Evolutionary conservation across 208 protist species (phyloP).

Genomic region (Endotrypanum monterogeii): DNA sequence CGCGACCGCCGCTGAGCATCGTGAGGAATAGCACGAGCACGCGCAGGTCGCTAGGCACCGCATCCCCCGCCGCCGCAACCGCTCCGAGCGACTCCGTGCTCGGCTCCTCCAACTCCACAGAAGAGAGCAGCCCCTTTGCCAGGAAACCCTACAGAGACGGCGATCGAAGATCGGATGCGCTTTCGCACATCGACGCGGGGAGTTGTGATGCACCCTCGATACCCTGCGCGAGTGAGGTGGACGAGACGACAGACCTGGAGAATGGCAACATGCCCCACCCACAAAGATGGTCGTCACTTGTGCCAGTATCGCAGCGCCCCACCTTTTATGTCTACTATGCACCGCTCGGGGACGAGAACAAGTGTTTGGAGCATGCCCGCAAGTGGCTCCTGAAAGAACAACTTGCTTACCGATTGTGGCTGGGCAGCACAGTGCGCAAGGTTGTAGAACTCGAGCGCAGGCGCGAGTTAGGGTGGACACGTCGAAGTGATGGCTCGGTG

Average conservation of each 20-base stretch:
- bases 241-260: background rate
- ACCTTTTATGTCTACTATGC: conserved; percentile 71
- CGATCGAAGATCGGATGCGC: no score
- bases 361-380: conserved; percentile 45
- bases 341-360: conserved; percentile 50
- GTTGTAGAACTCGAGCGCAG: conserved; percentile 26
- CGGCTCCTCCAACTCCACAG: background rate
- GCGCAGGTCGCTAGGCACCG: background rate
- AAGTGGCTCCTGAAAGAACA: conserved; percentile 57
- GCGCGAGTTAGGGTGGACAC: conserved; percentile 21
- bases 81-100: conserved; percentile 7
- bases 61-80: background rate
- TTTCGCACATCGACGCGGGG: background rate
- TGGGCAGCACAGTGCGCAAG: conserved; percentile 27
- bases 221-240: background rate
- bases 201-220: background rate
- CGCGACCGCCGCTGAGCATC: conserved; percentile 25
- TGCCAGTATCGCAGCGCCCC: conserved; percentile 11
- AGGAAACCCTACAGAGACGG: background rate
- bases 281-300: background rate
- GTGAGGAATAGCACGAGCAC: conserved; percentile 12
- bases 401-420: conserved; percentile 46
- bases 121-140: background rate
- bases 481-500: background rate
- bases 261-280: background rate